A percentile compares a stretch with the other conserved stretches of the same genome.
Evolutionary conservation across 2,329 filamentous ascomycete species (phyloP).

Genomic region (Penicillium palitans): DNA sequence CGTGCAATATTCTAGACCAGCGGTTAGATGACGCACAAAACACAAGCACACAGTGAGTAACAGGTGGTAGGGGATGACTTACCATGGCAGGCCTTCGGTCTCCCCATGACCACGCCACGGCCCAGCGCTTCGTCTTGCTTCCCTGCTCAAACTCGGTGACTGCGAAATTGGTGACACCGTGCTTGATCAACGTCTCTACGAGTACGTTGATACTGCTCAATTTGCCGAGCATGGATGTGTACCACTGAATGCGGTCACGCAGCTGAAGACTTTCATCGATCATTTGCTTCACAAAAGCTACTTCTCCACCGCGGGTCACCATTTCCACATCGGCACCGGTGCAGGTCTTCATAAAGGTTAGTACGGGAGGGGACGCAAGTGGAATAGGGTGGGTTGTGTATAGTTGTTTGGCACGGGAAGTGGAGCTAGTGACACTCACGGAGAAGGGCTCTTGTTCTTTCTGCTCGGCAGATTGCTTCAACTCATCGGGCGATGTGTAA

Average conservation of each 20-base stretch:
- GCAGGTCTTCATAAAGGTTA: constrained; percentile 42
- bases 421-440: constrained; percentile 47
- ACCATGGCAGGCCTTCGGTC: constrained; percentile 63
- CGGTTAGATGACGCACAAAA: background rate
- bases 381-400: too few relatives aligned
- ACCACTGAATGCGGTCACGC: constrained; percentile 72
- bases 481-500: constrained; percentile 72
- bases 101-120: constrained; percentile 81
- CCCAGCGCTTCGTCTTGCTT: constrained; percentile 79
- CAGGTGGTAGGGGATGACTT: constrained; percentile 11
- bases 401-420: background rate
- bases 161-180: constrained; percentile 72
- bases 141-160: constrained; percentile 78
- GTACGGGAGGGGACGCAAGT: background rate
- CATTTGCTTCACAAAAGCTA: constrained; percentile 70
- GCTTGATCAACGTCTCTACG: constrained; percentile 56
- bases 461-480: constrained; percentile 62
- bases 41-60: background rate
- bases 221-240: constrained; percentile 87
- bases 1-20: constrained; percentile 35
- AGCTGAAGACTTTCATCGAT: constrained; percentile 67
- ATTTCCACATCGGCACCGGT: constrained; percentile 83
- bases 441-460: constrained; percentile 71
- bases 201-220: constrained; percentile 67
- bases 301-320: constrained; percentile 77